Conservation (phyloP, 257 asterid species). For the Solanum lycopersicoides region DNA sequence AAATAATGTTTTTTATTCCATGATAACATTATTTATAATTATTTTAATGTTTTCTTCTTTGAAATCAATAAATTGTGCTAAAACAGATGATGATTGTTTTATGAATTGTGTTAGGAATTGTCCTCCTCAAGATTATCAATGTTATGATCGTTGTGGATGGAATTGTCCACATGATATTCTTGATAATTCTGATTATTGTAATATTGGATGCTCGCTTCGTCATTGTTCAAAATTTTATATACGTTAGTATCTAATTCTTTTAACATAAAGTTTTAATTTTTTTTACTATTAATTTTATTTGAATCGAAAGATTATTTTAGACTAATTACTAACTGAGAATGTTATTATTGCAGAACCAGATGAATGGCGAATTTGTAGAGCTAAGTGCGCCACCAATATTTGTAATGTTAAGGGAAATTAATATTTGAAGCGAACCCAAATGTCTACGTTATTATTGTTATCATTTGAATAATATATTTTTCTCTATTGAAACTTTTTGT, state of each 20-base stretch:
- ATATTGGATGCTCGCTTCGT: not conserved
- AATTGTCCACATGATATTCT: not conserved
- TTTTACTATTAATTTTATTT: rapidly evolving
- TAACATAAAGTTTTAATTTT: not conserved
- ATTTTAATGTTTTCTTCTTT: not conserved
- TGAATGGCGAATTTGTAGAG: not conserved
- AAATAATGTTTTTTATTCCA: not conserved
- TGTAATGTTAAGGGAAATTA: not conserved
- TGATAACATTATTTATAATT: not conserved
- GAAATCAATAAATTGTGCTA: not conserved
- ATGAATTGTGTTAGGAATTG: not conserved
- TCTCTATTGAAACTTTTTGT: no score
- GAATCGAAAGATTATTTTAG: not conserved
- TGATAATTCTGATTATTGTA: not conserved
- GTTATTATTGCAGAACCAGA: not conserved
- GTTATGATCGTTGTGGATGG: conserved; percentile 1
- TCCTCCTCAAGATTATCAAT: not conserved
- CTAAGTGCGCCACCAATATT: not conserved
- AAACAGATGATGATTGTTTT: not conserved
- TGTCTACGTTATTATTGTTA: not conserved
- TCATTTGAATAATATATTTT: not conserved
- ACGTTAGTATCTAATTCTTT: not conserved
- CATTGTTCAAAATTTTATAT: not conserved
- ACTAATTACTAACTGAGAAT: not conserved
- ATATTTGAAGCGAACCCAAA: not conserved